Base-by-base conservation (phyloP, 1,284 basidiomycete genomes). In the Salmacisia buchloeana region DNA sequence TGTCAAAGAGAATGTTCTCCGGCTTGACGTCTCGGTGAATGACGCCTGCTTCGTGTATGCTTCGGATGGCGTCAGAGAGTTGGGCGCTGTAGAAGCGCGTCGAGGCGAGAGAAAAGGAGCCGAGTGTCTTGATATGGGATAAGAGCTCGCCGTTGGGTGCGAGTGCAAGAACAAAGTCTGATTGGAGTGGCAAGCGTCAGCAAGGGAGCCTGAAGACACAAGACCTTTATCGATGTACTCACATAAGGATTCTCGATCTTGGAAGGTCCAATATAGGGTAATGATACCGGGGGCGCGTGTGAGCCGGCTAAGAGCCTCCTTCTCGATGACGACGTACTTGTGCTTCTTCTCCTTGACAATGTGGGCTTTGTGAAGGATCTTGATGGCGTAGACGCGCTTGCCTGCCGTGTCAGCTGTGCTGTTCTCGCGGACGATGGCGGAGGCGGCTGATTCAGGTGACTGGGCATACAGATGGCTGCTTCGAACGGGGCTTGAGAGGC, bases 301-400 rank as follows among this genome's bases (percentile, higher is more conserved):
- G 49, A 79, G 64, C 21, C 75, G 69, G 57, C 75, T 76, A 23
- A 79, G 63, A 23, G 77, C 77, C 59, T 78, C 75, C 63, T 77
- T 79, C 59, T 79, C 77, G 39, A 79, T 68, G 13, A 67, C 56
- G 33, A 79, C 77, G 56, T 79, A 79, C 62, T 78, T 78, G 33
- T 78, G 76, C 70, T 79, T 79, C 57, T 74, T 74, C 60, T 79
- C 75, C 63, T 76, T 76, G 45, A 79, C 69, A 43, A 79, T 79
- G 64, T 79, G 77, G 15, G 77, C 73, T 66, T 79, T 79, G 63
- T 79, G 76, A 36, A 78, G 69, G 12, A 79, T 71, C 59, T 79
- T 79, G 63, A 78, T 68, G 2, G 77, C 77, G 27, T 78, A 79
- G 6, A 66, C 72, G 25, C 69, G 70, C 43, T 64, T 67, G 7